phyloP scores from a whole-genome alignment of 176 grass and related monocot species.

The Aegilops speltoides region DNA sequence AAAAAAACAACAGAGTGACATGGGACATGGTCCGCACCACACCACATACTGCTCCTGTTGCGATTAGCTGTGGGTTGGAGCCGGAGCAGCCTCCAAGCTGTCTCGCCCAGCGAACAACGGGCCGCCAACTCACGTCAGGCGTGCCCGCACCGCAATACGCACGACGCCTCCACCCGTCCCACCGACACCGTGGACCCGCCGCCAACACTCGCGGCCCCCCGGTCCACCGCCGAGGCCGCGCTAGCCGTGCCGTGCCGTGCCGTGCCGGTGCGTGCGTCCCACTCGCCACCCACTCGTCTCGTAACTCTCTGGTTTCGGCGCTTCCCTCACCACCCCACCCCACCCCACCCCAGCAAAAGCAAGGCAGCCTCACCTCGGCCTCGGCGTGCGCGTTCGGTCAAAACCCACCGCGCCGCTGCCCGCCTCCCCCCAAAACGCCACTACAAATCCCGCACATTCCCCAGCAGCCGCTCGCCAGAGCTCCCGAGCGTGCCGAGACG shows the following conservation, averaged over 20 bases:
- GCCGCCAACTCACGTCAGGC: slow-evolving; percentile 20
- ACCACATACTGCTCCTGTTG: background rate
- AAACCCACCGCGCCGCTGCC: slow-evolving; percentile 25
- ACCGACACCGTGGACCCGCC: slow-evolving; percentile 22
- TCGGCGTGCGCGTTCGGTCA: slow-evolving; percentile 23
- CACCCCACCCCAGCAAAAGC: background rate
- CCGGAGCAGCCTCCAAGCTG: background rate
- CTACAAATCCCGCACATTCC: slow-evolving; percentile 30
- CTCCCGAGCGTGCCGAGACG: background rate
- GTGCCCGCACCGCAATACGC: background rate
- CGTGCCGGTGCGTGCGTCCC: slow-evolving; percentile 25
- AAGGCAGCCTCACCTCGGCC: background rate
- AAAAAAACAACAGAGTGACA: too few relatives aligned
- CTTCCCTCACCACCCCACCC: slow-evolving; percentile 22
- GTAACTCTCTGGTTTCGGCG: background rate
- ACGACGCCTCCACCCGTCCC: background rate
- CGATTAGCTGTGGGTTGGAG: background rate
- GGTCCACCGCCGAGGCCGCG: background rate
- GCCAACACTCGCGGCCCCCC: background rate
- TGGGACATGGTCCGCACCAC: background rate
- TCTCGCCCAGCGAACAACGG: background rate
- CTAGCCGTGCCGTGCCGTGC: background rate
- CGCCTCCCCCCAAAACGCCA: background rate
- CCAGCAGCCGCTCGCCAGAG: background rate
- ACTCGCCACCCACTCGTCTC: slow-evolving; percentile 27